Evolutionary conservation across 2,329 filamentous ascomycete genomes (phyloP).

Genomic region (Scorias spongiosa): DNA sequence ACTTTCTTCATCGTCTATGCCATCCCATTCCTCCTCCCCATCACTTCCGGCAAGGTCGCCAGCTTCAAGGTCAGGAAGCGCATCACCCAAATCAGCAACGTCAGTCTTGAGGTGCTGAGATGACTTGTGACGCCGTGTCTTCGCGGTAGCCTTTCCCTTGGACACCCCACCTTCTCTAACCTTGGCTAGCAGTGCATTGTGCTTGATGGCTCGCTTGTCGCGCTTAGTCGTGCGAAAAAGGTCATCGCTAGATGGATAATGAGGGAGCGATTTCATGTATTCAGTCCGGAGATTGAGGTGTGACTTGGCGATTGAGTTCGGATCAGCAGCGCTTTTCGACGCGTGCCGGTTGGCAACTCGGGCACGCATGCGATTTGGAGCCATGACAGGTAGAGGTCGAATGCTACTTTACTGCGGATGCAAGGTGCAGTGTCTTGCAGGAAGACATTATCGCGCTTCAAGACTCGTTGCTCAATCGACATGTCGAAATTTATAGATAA

Average conservation of each 20-base stretch:
- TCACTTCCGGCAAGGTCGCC: conserved; percentile 21
- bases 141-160: conserved; percentile 33
- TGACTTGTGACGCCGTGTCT: conserved; percentile 48
- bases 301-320: neutral
- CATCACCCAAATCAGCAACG: conserved; percentile 62
- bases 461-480: no score
- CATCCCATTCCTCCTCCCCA: conserved; percentile 24
- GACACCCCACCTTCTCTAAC: conserved; percentile 45
- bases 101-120: conserved; percentile 65
- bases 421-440: no score
- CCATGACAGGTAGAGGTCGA: neutral
- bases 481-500: no score
- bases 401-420: no score
- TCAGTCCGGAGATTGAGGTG: neutral
- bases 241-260: neutral
- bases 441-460: no score
- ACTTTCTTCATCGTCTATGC: conserved; percentile 3
- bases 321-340: neutral
- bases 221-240: conserved; percentile 60
- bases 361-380: neutral
- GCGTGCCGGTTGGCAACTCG: neutral
- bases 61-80: conserved; percentile 49
- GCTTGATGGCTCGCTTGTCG: conserved; percentile 71
- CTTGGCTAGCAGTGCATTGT: conserved; percentile 51
- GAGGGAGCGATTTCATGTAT: neutral